A percentile compares a stretch with the other conserved stretches of the same genome.
Conservation (phyloP, 495 filamentous ascomycete genomes). For the Tricharina praecox region DNA sequence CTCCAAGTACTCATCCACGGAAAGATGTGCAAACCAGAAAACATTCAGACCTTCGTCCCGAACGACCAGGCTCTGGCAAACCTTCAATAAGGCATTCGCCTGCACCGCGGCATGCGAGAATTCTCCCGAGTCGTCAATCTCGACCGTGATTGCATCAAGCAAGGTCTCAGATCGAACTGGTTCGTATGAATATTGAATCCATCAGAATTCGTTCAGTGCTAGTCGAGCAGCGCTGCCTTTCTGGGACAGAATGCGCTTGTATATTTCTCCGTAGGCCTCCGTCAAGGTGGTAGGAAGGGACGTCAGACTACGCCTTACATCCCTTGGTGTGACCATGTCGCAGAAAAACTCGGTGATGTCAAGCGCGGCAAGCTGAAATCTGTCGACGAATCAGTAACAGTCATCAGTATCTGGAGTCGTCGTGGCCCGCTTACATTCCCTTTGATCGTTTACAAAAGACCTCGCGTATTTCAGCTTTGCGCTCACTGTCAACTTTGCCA, state of each 20-base stretch:
- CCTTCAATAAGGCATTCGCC: background rate
- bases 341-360: background rate
- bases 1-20: conserved; percentile 20
- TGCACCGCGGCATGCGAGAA: background rate
- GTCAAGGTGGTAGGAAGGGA: background rate
- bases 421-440: background rate
- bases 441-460: background rate
- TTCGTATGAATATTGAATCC: background rate
- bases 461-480: background rate
- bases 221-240: background rate
- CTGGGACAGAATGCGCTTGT: background rate
- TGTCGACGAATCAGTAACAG: too few species aligned
- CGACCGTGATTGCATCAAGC: background rate
- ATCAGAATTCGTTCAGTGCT: background rate
- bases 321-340: background rate
- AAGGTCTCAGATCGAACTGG: background rate
- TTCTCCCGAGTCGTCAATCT: background rate
- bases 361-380: background rate
- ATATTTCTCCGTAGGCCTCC: background rate
- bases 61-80: conserved; percentile 20
- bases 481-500: conserved; percentile 1
- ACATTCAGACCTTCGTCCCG: conserved; percentile 12
- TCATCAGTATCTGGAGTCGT: background rate
- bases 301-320: background rate
- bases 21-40: conserved; percentile 27